These are phyloP conservation scores for Colletotrichum spinosum DNA, from an alignment of 2,329 filamentous ascomycete species.

Conservation along the genomic window DNA sequence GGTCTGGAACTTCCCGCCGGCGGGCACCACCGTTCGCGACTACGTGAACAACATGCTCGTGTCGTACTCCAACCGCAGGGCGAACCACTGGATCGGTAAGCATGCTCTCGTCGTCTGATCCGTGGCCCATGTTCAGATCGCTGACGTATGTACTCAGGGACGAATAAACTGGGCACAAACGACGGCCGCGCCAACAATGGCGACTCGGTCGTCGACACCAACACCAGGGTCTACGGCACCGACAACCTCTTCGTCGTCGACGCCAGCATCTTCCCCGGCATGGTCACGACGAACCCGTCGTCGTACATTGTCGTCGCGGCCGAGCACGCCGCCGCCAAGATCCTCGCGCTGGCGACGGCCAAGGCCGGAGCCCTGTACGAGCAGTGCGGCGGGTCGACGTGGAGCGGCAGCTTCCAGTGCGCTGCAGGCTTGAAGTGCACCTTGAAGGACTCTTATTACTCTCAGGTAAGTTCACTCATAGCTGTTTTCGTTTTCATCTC, in stretches of 20 bases:
- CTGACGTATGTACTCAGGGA: constrained; percentile 50
- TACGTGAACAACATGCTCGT: constrained; percentile 64
- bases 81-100: constrained; percentile 63
- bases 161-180: constrained; percentile 69
- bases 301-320: constrained; percentile 73
- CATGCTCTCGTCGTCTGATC: not conserved
- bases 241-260: constrained; percentile 78
- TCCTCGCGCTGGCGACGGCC: constrained; percentile 36
- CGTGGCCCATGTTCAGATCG: constrained; percentile 8
- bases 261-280: constrained; percentile 76
- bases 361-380: constrained; percentile 30
- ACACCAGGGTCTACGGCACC: constrained; percentile 74
- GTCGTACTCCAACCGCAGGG: constrained; percentile 53
- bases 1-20: constrained; percentile 65
- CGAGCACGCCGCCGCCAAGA: constrained; percentile 63
- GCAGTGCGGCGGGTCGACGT: constrained; percentile 41
- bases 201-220: constrained; percentile 69
- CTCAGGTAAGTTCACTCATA: constrained; percentile 13
- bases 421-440: constrained; percentile 36
- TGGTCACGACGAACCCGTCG: constrained; percentile 76
- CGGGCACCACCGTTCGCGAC: constrained; percentile 63
- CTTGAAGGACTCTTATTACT: constrained; percentile 38
- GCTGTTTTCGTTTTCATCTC: not conserved
- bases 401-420: constrained; percentile 41
- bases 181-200: constrained; percentile 64